Evolutionary conservation across 106 monocot species (phyloP), one percentile per base, ranked within the genome.

Genomic region (Iris macrosiphon): DNA sequence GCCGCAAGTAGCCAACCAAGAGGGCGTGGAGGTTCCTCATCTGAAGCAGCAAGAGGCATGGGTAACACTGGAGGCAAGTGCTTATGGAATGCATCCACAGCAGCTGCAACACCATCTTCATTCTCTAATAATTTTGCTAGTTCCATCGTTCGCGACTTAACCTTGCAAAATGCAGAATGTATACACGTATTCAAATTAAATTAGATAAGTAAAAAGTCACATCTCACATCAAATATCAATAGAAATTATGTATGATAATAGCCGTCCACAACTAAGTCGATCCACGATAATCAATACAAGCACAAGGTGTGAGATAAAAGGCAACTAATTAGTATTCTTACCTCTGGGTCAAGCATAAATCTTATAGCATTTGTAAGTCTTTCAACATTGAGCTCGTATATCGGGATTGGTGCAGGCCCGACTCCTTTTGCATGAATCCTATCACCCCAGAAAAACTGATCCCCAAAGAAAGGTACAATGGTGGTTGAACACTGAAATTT

Each of bases 381-480:
- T 57, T 86, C 79, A 35, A 75, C 72, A 47, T 28, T 80, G 19
- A 98, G 83, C 32, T 98, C 77, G 42, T 74, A 78, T 64, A 98
- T 79, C 45, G 96, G 87, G 52, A 98, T 98, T 39, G 96, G 91
- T 31, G 72, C 51, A 59, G 96, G 90, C n/a, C 90, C 96, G 35
- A 98, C 53, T 45, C 91, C 90, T 71, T 56, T 87, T 35, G 65
- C 73, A 63, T 80, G 74, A 43, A 98, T 77, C 27, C 70, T 80
- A 19, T 98, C 80, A 40, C 75, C 96, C 96, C 90, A 98, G 55
- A 98, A 87, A 51, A 83, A 91, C 51, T 98, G 90, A 37, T 98
- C 96, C 10, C 96, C 96, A 38, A 98, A 98, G 64, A 98, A 98
- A 34, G 96, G 90, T 30, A 98, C 52, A 24, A 98, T 65, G 14